Evolutionary conservation across 345 rosid genomes (phyloP), one percentile per base, ranked within the genome.

Genomic region (Heritiera fomes): DNA sequence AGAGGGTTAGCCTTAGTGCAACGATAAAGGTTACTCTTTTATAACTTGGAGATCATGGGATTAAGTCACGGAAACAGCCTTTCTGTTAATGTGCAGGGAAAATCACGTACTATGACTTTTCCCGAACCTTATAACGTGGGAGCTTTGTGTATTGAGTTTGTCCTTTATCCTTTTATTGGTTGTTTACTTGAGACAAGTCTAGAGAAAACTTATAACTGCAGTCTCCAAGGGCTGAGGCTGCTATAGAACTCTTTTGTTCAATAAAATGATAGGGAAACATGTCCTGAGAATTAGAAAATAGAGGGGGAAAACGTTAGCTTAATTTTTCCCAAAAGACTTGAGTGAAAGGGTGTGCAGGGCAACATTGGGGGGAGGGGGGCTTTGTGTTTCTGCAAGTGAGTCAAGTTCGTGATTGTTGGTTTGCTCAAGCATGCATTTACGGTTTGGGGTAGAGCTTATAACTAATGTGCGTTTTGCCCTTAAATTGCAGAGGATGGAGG

Each of bases 401-500:
- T 58, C 30, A 7, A 20, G 62, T 10, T 8, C 53, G 7, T 69
- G 38, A 45, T 50, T 71, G n/a, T 28, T 30, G n/a, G 18, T 68
- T 45, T 23, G 28, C 28, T n/a, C 34, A 18, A 45, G 32, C 55
- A 8, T 70, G 2, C 41, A 47, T 47, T 52, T 14, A 7, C 0
- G 6, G 18, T 49, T 50, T 49, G 58, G 50, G 43, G 5, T 34
- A 34, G 38, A 34, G 38, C 38, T 34, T 34, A 34, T 34, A 34
- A 34, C 38, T 71, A 65, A 80, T n/a, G 17, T 20, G 40, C 1
- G 0, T 70, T 47, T 77, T 81, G 59, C 10, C 34, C 76, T 74
- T 74, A 60, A 69, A 7, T 87, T 77, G 58, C 86, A 87, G 94
- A 89, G 86, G 90, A 84, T 81, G 90, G 91, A 83, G 92, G 91